Evolutionary conservation across 306 rosid species (phyloP).

Genomic region (Vicia sativa): DNA sequence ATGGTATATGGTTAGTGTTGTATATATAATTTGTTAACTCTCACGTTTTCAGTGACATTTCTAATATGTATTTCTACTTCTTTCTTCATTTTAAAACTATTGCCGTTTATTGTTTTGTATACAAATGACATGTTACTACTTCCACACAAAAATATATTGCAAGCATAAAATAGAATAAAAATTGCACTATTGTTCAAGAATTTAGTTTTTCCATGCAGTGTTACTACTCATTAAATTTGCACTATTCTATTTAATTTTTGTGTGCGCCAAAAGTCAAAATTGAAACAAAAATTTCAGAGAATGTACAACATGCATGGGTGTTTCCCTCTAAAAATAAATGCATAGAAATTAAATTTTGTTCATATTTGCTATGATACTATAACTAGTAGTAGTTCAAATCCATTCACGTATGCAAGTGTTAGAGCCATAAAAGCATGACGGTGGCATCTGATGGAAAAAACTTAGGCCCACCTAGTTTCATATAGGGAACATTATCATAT

Average conservation of each 20-base stretch:
- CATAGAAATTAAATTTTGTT: constrained; percentile 19
- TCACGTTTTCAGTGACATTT: too few relatives aligned
- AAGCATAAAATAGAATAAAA: too few relatives aligned
- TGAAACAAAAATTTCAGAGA: constrained; percentile 6
- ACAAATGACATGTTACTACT: too few relatives aligned
- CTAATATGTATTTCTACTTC: too few relatives aligned
- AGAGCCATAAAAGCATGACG: constrained; percentile 27
- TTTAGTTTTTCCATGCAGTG: too few relatives aligned
- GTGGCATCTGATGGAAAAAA: constrained; percentile 7
- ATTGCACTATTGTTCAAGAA: too few relatives aligned
- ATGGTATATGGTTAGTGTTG: too few relatives aligned
- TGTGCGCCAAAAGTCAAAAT: background rate
- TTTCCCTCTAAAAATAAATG: constrained; percentile 11
- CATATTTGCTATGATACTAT: constrained; percentile 2
- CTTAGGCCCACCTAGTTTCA: constrained; percentile 33
- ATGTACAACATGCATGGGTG: constrained; percentile 18
- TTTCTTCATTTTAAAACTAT: too few relatives aligned
- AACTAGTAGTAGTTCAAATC: background rate
- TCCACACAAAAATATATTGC: too few relatives aligned
- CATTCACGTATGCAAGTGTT: constrained; percentile 15
- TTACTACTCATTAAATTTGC: too few relatives aligned
- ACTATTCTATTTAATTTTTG: background rate
- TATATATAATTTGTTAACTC: too few relatives aligned
- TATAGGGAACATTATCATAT: constrained; percentile 41
- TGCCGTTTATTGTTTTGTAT: too few relatives aligned